phyloP scores from a whole-genome alignment of 129 eudicot genomes.

The Tagetes patula region DNA sequence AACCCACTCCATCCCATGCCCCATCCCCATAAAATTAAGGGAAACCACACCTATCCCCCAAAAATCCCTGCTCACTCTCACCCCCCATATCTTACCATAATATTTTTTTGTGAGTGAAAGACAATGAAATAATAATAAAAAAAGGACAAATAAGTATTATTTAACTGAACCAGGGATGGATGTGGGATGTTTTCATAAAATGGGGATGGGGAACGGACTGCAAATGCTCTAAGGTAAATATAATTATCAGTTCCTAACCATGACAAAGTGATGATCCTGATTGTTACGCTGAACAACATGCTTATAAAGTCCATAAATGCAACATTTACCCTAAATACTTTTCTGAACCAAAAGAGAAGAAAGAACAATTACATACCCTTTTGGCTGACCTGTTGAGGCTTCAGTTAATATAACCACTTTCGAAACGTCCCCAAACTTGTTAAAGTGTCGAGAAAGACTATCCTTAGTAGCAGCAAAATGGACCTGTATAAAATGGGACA shows the following conservation, averaged over 20 bases:
- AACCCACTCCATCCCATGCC: too few relatives aligned
- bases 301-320: not conserved
- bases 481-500: conserved; percentile 47
- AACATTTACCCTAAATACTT: conserved; percentile 11
- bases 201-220: too few relatives aligned
- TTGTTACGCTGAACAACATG: not conserved
- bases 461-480: conserved; percentile 98
- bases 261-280: not conserved
- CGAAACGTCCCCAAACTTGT: conserved; percentile 87
- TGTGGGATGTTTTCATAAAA: not conserved
- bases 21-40: too few relatives aligned
- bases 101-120: too few relatives aligned
- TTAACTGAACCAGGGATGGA: too few relatives aligned
- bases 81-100: too few relatives aligned
- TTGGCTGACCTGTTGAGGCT: conserved; percentile 79
- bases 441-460: conserved; percentile 80
- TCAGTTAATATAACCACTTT: conserved; percentile 78
- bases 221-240: not conserved
- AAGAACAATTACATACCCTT: conserved; percentile 55
- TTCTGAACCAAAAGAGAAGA: conserved; percentile 16
- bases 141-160: too few relatives aligned
- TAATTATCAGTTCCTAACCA: not conserved
- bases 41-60: too few relatives aligned
- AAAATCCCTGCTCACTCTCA: too few relatives aligned
- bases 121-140: too few relatives aligned